phyloP scores from a whole-genome alignment of 1,139 yeast genomes.

The Sugiyamaella novakii region DNA sequence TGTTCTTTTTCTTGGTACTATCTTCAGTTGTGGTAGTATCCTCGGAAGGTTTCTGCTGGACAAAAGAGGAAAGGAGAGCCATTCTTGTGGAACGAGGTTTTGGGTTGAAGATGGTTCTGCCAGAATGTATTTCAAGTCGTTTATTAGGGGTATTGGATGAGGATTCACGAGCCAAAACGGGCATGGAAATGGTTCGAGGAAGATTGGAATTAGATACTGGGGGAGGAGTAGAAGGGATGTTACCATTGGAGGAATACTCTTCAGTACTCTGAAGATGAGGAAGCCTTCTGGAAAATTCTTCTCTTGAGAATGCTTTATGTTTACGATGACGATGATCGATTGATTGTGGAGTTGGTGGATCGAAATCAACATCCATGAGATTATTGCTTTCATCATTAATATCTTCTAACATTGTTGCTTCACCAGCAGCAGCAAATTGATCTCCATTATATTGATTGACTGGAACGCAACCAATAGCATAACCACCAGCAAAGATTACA shows the following conservation, averaged over 20 bases:
- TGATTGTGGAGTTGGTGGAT: conserved; percentile 11
- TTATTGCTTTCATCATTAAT: conserved; percentile 21
- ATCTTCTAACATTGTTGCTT: conserved; percentile 46
- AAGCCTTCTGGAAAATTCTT: conserved; percentile 1
- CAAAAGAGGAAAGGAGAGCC: conserved; percentile 14
- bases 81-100: conserved; percentile 21
- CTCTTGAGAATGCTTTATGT: neutral
- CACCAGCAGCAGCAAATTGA: conserved; percentile 32
- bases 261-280: neutral
- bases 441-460: conserved; percentile 48
- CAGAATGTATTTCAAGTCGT: conserved; percentile 35
- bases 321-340: neutral
- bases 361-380: conserved; percentile 34
- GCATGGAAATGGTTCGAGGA: conserved; percentile 37
- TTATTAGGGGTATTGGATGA: conserved; percentile 26
- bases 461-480: conserved; percentile 71
- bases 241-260: neutral
- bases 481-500: conserved; percentile 61
- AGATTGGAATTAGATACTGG: conserved; percentile 18
- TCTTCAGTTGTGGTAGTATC: conserved; percentile 13
- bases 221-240: neutral
- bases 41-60: conserved; percentile 19
- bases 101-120: conserved; percentile 35
- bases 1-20: conserved; percentile 6
- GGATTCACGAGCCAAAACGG: conserved; percentile 30